A percentile compares a stretch with the other conserved stretches of the same genome.
phyloP scores from a whole-genome alignment of 768 basidiomycete genomes.

The Bullera alba region DNA sequence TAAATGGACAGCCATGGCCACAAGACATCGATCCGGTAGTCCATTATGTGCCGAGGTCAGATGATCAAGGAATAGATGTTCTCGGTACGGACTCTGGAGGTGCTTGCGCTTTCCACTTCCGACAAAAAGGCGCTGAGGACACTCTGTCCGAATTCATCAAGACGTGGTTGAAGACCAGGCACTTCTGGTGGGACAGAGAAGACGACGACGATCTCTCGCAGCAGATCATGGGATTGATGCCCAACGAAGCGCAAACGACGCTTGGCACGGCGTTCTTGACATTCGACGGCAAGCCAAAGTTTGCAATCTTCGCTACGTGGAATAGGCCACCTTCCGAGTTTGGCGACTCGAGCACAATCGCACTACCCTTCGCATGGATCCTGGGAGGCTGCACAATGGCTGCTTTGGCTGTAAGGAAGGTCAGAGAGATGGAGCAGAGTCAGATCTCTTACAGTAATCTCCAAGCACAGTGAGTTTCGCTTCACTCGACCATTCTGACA shows the following conservation, averaged over 20 bases:
- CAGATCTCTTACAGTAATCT: slow-evolving; percentile 40
- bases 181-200: slow-evolving; percentile 35
- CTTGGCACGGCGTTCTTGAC: slow-evolving; percentile 21
- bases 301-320: slow-evolving; percentile 35
- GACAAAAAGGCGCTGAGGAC: background rate
- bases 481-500: background rate
- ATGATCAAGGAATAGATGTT: background rate
- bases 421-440: slow-evolving; percentile 30
- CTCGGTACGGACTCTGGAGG: slow-evolving; percentile 10
- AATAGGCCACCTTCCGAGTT: slow-evolving; percentile 22
- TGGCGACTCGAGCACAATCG: slow-evolving; percentile 19
- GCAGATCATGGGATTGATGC: slow-evolving; percentile 27
- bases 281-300: slow-evolving; percentile 26
- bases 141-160: slow-evolving; percentile 18
- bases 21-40: slow-evolving; percentile 28
- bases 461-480: slow-evolving; percentile 38
- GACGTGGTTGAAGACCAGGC: slow-evolving; percentile 13
- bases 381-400: slow-evolving; percentile 31
- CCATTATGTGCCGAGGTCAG: slow-evolving; percentile 8
- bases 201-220: slow-evolving; percentile 15
- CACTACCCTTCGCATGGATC: slow-evolving; percentile 28
- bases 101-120: slow-evolving; percentile 11
- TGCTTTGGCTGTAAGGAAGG: slow-evolving; percentile 28
- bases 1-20: slow-evolving; percentile 29
- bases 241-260: slow-evolving; percentile 16